phyloP scores from a whole-genome alignment of 1,139 yeast genomes.

The Yamadazyma sp. region DNA sequence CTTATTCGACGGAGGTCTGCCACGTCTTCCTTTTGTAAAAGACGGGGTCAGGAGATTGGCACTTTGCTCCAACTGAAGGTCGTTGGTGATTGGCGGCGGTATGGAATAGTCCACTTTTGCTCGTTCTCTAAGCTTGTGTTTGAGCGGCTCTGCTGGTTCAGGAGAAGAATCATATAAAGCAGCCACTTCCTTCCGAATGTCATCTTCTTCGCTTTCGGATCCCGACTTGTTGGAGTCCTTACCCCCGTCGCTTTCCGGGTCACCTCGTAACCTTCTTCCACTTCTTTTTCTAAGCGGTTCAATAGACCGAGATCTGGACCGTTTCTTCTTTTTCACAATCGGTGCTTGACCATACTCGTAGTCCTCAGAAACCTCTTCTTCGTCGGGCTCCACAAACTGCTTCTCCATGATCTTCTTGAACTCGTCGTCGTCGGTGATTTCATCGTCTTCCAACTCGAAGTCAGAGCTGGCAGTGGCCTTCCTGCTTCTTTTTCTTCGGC shows the following conservation, averaged over 20 bases:
- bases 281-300: conserved; percentile 18
- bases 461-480: conserved; percentile 13
- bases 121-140: conserved; percentile 73
- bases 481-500: conserved; percentile 15
- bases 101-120: conserved; percentile 76
- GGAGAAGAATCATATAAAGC: conserved; percentile 56
- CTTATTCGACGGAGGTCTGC: conserved; percentile 33
- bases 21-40: conserved; percentile 22
- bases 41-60: conserved; percentile 11
- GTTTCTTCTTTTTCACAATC: conserved; percentile 18
- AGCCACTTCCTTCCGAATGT: conserved; percentile 50
- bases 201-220: conserved; percentile 30
- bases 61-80: conserved; percentile 18
- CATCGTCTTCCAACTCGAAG: conserved; percentile 19
- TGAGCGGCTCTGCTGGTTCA: conserved; percentile 44
- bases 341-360: conserved; percentile 26
- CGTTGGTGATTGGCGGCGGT: conserved; percentile 75
- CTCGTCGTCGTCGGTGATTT: conserved; percentile 30
- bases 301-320: conserved; percentile 23
- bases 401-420: conserved; percentile 30
- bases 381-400: conserved; percentile 41
- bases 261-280: conserved; percentile 15
- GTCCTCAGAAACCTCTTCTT: conserved; percentile 27
- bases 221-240: conserved; percentile 12
- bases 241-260: conserved; percentile 15